Evolutionary conservation across 306 rosid genomes (phyloP).

Genomic region (Luffa acutangula): DNA sequence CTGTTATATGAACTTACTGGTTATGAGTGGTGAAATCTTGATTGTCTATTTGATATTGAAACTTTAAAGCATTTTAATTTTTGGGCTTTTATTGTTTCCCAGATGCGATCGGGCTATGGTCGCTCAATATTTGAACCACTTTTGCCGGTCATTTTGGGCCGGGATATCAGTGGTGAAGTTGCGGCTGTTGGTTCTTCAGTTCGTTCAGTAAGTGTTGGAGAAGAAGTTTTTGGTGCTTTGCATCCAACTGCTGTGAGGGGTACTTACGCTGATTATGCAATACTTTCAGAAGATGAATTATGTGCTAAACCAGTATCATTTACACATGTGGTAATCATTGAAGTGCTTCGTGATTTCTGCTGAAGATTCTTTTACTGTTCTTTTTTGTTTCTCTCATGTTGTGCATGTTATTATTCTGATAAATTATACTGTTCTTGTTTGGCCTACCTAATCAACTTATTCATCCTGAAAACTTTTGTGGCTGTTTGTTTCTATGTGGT

Average conservation of each 20-base stretch:
- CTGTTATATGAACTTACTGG: not conserved
- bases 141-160: conserved; percentile 81
- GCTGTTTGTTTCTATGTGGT: not conserved
- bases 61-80: not conserved
- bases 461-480: not conserved
- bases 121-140: conserved; percentile 67
- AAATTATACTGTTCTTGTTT: not conserved
- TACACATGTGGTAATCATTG: conserved; percentile 69
- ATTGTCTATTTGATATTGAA: not conserved
- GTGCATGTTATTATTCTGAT: not conserved
- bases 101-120: conserved; percentile 94
- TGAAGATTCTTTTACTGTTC: not conserved
- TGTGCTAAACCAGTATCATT: conserved; percentile 56
- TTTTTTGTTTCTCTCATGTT: not conserved
- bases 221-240: conserved; percentile 93
- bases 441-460: not conserved
- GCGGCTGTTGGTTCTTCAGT: conserved; percentile 68
- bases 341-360: conserved; percentile 6
- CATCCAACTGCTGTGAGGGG: conserved; percentile 98
- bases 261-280: conserved; percentile 83
- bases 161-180: conserved; percentile 92
- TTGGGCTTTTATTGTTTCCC: conserved; percentile 11
- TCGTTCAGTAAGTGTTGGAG: conserved; percentile 42
- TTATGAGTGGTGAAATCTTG: not conserved
- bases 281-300: conserved; percentile 76